Evolutionary conservation across 1,284 basidiomycete genomes (phyloP), one percentile per base, ranked within the genome.

Genomic region (Schizopora paradoxa): DNA sequence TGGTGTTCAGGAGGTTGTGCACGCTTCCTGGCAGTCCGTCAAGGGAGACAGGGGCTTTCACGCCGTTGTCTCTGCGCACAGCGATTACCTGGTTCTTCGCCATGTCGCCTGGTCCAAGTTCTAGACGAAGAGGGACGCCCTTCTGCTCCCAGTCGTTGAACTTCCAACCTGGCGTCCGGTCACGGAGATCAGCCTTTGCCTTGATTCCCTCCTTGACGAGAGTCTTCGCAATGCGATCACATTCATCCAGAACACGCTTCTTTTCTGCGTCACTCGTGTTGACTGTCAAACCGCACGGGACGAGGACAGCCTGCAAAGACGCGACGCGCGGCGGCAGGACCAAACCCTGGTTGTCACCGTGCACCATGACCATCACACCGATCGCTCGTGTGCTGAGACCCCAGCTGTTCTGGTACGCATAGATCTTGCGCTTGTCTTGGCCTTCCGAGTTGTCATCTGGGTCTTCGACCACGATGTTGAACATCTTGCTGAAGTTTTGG

Each of bases 131-230:
- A 18, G 95, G 96, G 25, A 98, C 92, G 66, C 96, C 96, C 77
- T 93, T 91, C 69, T 96, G 86, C 72, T 99, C 96, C 93, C 95
- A 98, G 63, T 98, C 91, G 65, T 97, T 97, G 73, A 97, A 99
- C 72, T 99, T 99, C 74, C 86, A 99, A 35, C 95, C 95, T 11
- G 95, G 95, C 39, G 92, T 98, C 21, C 89, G 91, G 14, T 98
- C 95, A 45, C 95, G 74, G 54, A 94, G 70, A 68, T 99, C 96
- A 1, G 90, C 90, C 67, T 87, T 91, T 36, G 90, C 90, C 52
- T 87, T 78, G 54, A 99, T 69, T 38, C 84, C 93, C 7, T 72
- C 76, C 55, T 79, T 82, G 64, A 77, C 77, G 57, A 91, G 71
- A 47, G 70, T 76, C 61, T 73, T 72, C 18, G 86, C 88, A 47